Percentiles rank a stretch among this genome's conserved stretches.
These are phyloP conservation scores for Fonsecaea erecta DNA, from an alignment of 2,329 filamentous ascomycete genomes.

Conservation along the genomic window DNA sequence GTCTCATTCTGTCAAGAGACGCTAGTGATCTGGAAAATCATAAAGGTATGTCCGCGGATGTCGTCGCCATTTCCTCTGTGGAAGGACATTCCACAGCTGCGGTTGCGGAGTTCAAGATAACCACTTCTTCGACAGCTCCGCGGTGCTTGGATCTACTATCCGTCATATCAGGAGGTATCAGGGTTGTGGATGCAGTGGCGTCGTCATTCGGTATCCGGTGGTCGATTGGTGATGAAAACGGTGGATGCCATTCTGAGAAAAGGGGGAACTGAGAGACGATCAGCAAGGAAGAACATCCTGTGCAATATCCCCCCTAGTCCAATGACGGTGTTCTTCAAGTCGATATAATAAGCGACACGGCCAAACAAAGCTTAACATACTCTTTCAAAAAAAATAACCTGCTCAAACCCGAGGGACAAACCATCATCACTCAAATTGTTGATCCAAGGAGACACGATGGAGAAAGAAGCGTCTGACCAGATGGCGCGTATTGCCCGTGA, in stretches of 20 bases:
- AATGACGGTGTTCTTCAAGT: neutral
- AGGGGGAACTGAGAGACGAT: neutral
- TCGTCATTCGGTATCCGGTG: neutral
- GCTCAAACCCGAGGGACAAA: neutral
- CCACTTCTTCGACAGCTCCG: neutral
- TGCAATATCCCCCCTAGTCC: neutral
- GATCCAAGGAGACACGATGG: neutral
- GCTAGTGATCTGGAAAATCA: conserved; percentile 4
- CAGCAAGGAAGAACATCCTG: neutral
- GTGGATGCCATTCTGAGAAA: neutral
- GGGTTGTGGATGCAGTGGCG: neutral
- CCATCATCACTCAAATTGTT: neutral
- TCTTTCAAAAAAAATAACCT: neutral
- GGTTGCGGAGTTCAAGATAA: neutral
- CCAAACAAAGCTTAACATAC: neutral
- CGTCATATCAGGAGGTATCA: neutral
- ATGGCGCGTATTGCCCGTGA: neutral
- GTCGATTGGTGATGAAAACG: neutral
- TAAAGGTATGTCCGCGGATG: conserved; percentile 4
- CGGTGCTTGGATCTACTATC: neutral
- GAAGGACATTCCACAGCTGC: neutral
- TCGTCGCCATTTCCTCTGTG: neutral
- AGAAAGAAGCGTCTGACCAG: neutral
- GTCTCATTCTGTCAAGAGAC: neutral
- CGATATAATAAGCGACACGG: neutral